A percentile compares a stretch with the other conserved stretches of the same genome.
Evolutionary conservation across 805 yeast species (phyloP).

Genomic region (Wickerhamomyces chaumierensis): DNA sequence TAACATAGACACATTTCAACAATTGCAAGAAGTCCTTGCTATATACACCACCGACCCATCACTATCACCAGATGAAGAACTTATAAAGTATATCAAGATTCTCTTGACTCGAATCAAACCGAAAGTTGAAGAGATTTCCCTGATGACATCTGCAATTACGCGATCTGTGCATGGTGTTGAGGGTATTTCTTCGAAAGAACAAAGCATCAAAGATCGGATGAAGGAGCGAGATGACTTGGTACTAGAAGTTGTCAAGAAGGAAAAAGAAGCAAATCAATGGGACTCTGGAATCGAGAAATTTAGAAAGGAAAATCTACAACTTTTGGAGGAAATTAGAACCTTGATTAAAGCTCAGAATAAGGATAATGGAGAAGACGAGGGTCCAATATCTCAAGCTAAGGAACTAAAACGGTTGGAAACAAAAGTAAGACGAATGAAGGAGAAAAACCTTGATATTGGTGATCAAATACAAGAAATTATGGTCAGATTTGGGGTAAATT

Average conservation of each 20-base stretch:
- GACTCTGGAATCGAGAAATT: not conserved
- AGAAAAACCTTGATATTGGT: conserved; percentile 3
- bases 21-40: not conserved
- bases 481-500: conserved; percentile 23
- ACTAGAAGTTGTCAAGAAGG: conserved; percentile 4
- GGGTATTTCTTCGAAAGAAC: conserved; percentile 11
- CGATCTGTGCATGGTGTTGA: conserved; percentile 18
- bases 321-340: conserved; percentile 1
- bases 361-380: too few relatives aligned
- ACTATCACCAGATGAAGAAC: not conserved
- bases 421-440: conserved; percentile 3
- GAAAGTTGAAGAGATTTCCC: conserved; percentile 1
- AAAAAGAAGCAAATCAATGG: conserved; percentile 1
- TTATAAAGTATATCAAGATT: too few relatives aligned
- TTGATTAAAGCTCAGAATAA: not conserved
- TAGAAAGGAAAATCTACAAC: not conserved
- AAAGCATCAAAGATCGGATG: conserved; percentile 5
- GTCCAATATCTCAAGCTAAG: not conserved
- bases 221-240: conserved; percentile 8
- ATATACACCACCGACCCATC: not conserved
- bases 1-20: not conserved
- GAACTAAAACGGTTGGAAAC: not conserved
- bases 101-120: not conserved
- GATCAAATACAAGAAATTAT: conserved; percentile 20
- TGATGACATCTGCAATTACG: conserved; percentile 11